Evolutionary conservation across 805 yeast species (phyloP), one percentile per base, ranked within the genome.

Genomic region (Schwanniomyces yamadae): DNA sequence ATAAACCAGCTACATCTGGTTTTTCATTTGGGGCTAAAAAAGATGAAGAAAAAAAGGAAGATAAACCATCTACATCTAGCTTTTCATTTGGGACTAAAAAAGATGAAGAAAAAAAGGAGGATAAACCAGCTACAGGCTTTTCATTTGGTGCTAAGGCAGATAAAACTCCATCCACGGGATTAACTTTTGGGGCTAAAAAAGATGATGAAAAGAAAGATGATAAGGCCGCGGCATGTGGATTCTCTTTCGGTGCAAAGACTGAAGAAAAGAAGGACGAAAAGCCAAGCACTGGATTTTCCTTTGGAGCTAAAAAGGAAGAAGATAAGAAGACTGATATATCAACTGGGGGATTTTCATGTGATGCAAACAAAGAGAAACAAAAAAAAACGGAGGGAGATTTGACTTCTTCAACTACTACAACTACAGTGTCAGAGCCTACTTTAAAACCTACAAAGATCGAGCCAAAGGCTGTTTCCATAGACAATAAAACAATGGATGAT

Each of bases 401-500:
- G 16, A 20, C 23, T n/a, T 25, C 42, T n/a, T 24, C 40, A 10
- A 23, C 44, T 2, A 32, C 46, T 8, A 33, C 46, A 2, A 41
- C 45, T 8, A 34, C 42, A 7, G 37, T 42, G 21, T 36, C 33
- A n/a, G 53, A 41, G 32, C 55, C 54, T 11, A 63, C 55, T 33
- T 59, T 70, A 15, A 69, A 71, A 36, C 63, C 80, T 2, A 79
- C 82, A 36, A 69, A 75, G 24, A 73, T 80, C 19, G 78, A 77
- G 41, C 82, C 88, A 4, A 73, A 80, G 39, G 84, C 84, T 21
- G 74, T 88, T 3, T 78, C 95, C 4, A 73, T 93, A 23, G 89
- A 86, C 50, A 93, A 93, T 62, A 88, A 88, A 58, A 88, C 96
- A 1, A 68, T 93, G 53, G 98, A 93, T 52, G 98, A 93, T 56